Conservation (phyloP, 305 asterid genomes). For the Stenogyne calaminthoides region DNA sequence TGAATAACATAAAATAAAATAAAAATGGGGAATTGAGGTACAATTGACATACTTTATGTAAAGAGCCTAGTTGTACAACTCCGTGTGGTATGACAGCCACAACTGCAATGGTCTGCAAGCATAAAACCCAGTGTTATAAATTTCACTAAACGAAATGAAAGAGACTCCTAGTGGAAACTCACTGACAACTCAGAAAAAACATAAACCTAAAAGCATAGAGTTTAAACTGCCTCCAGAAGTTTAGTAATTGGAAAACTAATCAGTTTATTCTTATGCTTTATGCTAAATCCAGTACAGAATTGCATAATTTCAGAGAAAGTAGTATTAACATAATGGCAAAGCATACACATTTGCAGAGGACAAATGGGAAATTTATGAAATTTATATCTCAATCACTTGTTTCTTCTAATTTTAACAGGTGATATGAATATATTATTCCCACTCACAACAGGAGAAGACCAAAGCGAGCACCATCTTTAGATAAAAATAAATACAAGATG, state of each 20-base stretch:
- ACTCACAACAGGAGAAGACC: constrained; percentile 7
- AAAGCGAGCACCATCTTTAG: constrained; percentile 4
- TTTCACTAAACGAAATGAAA: constrained; percentile 18
- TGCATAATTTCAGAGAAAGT: background rate
- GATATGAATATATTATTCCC: constrained; percentile 13
- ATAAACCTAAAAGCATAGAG: constrained; percentile 13
- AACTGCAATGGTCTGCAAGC: constrained; percentile 85
- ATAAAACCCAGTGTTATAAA: constrained; percentile 10
- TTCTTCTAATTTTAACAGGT: constrained; percentile 19
- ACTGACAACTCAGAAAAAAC: constrained; percentile 14
- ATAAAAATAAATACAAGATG: constrained; percentile 17
- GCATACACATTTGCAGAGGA: background rate
- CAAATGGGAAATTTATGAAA: background rate
- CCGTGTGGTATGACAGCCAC: constrained; percentile 86
- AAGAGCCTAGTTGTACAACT: constrained; percentile 87
- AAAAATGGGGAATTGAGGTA: constrained; percentile 7
- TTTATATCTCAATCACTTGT: background rate
- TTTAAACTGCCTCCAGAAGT: constrained; percentile 9
- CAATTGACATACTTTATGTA: constrained; percentile 58
- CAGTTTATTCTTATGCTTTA: no score
- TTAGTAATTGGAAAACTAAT: background rate
- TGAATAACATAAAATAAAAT: constrained; percentile 12
- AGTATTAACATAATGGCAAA: constrained; percentile 14
- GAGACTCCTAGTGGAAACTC: constrained; percentile 2
- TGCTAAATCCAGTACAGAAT: no score